A percentile compares a stretch with the other conserved stretches of the same genome.
Evolutionary conservation across 2,329 filamentous ascomycete species (phyloP).

Genomic region (Paecilomyces sp.): DNA sequence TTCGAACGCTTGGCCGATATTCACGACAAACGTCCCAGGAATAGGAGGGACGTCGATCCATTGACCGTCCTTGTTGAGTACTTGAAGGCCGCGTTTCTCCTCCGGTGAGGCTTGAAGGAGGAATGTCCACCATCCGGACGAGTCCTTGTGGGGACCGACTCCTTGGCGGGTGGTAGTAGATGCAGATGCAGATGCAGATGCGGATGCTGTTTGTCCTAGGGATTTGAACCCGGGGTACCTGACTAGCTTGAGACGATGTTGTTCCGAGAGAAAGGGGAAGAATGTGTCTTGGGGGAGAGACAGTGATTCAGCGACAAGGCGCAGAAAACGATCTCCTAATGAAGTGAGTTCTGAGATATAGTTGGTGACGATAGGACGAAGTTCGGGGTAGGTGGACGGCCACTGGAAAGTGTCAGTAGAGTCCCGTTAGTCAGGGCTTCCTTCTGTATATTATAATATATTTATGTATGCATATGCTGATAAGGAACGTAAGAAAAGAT

Average conservation of each 20-base stretch:
- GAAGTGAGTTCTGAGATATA: slow-evolving; percentile 48
- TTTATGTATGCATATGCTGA: not conserved
- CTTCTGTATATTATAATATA: too few relatives aligned
- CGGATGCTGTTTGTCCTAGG: slow-evolving; percentile 8
- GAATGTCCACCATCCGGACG: slow-evolving; percentile 59
- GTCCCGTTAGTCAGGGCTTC: slow-evolving; percentile 23
- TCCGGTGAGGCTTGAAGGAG: slow-evolving; percentile 53
- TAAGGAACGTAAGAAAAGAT: not conserved
- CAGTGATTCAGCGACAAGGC: slow-evolving; percentile 51
- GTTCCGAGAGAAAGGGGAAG: slow-evolving; percentile 47
- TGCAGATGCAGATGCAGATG: slow-evolving; percentile 12
- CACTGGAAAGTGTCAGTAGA: slow-evolving; percentile 26
- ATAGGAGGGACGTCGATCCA: slow-evolving; percentile 29
- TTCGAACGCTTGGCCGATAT: slow-evolving; percentile 6
- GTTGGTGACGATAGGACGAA: slow-evolving; percentile 33
- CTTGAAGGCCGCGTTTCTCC: slow-evolving; percentile 34
- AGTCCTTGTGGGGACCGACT: slow-evolving; percentile 57
- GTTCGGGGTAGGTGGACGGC: slow-evolving; percentile 29
- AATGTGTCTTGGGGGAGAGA: slow-evolving; percentile 43
- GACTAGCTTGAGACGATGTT: slow-evolving; percentile 55
- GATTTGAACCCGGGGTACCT: slow-evolving; percentile 38
- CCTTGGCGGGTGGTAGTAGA: slow-evolving; percentile 35
- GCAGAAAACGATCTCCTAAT: slow-evolving; percentile 48
- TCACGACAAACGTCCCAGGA: slow-evolving; percentile 4
- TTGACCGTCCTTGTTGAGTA: slow-evolving; percentile 33